Evolutionary conservation across 768 basidiomycete genomes (phyloP).

Genomic region (Trametes sanguinea): DNA sequence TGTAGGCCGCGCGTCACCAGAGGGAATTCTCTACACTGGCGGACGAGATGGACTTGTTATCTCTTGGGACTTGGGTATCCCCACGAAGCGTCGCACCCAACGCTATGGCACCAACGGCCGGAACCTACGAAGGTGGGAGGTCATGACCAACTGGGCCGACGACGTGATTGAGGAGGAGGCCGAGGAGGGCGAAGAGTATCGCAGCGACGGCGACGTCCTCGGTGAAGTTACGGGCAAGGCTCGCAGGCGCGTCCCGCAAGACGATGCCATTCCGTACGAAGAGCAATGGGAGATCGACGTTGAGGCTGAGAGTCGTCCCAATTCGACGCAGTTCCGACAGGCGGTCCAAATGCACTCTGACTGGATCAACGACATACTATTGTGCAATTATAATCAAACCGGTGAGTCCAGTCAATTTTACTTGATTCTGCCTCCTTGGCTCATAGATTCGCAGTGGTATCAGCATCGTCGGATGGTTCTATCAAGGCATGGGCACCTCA

Average conservation of each 20-base stretch:
- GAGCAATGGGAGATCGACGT: conserved; percentile 79
- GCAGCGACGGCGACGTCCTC: conserved; percentile 78
- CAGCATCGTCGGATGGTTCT: conserved; percentile 94
- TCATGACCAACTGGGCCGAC: too few species aligned
- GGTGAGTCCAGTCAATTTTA: conserved; percentile 45
- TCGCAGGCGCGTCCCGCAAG: conserved; percentile 34
- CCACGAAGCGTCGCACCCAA: conserved; percentile 51
- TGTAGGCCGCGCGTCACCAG: conserved; percentile 61
- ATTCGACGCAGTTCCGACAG: conserved; percentile 77
- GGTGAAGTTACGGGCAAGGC: conserved; percentile 60
- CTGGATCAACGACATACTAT: conserved; percentile 94
- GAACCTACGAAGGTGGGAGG: too few species aligned
- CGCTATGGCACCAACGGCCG: too few species aligned
- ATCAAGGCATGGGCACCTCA: conserved; percentile 95
- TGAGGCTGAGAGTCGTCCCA: conserved; percentile 33
- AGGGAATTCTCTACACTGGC: conserved; percentile 89
- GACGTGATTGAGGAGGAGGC: too few species aligned
- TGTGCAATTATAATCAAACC: conserved; percentile 94
- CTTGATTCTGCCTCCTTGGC: too few species aligned
- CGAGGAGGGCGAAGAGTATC: too few species aligned
- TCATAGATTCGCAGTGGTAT: conserved; percentile 78
- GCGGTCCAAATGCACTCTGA: conserved; percentile 88
- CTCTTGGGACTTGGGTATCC: conserved; percentile 80
- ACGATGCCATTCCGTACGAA: conserved; percentile 56
- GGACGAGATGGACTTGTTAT: conserved; percentile 88